These are phyloP conservation scores for Favolaschia claudopus DNA, from an alignment of 768 basidiomycete species.

Conservation along the genomic window DNA sequence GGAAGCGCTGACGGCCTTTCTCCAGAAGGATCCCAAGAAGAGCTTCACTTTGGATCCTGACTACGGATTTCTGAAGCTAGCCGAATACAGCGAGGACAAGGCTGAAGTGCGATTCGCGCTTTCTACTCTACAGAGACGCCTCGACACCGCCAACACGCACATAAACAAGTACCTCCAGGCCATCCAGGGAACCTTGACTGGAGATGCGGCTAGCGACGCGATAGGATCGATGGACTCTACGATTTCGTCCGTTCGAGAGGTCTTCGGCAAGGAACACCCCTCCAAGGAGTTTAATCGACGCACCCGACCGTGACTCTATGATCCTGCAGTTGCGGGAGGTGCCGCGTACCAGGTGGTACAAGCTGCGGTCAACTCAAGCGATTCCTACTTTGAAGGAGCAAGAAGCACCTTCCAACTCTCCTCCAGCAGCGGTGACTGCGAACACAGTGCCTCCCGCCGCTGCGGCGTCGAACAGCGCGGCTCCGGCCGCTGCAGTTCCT, in stretches of 20 bases:
- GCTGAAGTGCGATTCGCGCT: neutral
- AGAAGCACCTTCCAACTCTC: too few relatives aligned
- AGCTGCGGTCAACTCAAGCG: too few relatives aligned
- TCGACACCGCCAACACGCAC: neutral
- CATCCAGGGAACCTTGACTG: neutral
- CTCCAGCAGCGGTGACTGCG: too few relatives aligned
- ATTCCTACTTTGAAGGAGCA: too few relatives aligned
- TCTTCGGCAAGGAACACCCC: neutral
- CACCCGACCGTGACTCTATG: neutral
- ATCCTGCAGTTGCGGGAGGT: too few relatives aligned
- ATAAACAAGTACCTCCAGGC: neutral
- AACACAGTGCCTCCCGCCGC: too few relatives aligned
- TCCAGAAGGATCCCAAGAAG: too few relatives aligned
- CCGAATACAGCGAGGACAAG: neutral
- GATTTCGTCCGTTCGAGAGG: neutral
- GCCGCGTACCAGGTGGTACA: too few relatives aligned
- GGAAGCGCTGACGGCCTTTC: too few relatives aligned
- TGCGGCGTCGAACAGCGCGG: too few relatives aligned
- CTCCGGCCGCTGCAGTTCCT: too few relatives aligned
- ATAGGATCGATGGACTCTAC: neutral
- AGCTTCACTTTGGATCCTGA: too few relatives aligned
- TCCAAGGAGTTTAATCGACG: neutral
- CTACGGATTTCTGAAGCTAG: neutral
- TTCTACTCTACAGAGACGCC: neutral
- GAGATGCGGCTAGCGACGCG: neutral